Conservation (phyloP, 2,329 filamentous ascomycete genomes). For the Colletotrichum kahawae region DNA sequence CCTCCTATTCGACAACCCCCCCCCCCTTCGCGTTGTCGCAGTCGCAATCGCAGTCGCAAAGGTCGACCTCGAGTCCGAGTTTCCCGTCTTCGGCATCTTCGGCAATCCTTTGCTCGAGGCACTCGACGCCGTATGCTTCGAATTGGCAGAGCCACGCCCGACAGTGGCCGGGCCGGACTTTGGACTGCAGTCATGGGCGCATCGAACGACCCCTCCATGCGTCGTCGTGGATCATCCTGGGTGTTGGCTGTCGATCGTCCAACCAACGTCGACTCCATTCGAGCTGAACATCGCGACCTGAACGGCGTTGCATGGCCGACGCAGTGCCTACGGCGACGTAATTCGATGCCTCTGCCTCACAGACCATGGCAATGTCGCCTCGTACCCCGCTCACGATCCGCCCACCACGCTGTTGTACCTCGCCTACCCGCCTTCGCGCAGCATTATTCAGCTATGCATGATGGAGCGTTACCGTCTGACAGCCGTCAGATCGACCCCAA, state of each 20-base stretch:
- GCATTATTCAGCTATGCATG: background rate
- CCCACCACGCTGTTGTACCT: background rate
- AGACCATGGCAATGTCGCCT: background rate
- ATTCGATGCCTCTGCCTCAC: background rate
- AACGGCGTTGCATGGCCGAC: background rate
- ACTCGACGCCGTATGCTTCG: background rate
- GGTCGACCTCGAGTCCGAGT: background rate
- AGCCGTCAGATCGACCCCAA: background rate
- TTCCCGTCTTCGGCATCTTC: constrained; percentile 6
- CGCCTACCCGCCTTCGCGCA: background rate
- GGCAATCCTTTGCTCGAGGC: background rate
- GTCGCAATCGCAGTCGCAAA: constrained; percentile 10
- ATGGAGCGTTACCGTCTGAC: background rate
- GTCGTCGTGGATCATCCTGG: constrained; percentile 22
- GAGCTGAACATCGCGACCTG: background rate
- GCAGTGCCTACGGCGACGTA: background rate
- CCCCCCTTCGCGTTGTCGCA: constrained; percentile 6
- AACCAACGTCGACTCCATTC: background rate
- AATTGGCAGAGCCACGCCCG: background rate
- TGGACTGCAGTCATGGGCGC: background rate
- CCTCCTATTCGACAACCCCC: background rate
- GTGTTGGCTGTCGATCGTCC: constrained; percentile 3
- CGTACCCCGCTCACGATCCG: background rate
- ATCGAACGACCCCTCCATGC: constrained; percentile 17
- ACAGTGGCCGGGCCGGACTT: background rate